Evolutionary conservation across 495 filamentous ascomycete genomes (phyloP).

Genomic region (Lichina pygmaea): DNA sequence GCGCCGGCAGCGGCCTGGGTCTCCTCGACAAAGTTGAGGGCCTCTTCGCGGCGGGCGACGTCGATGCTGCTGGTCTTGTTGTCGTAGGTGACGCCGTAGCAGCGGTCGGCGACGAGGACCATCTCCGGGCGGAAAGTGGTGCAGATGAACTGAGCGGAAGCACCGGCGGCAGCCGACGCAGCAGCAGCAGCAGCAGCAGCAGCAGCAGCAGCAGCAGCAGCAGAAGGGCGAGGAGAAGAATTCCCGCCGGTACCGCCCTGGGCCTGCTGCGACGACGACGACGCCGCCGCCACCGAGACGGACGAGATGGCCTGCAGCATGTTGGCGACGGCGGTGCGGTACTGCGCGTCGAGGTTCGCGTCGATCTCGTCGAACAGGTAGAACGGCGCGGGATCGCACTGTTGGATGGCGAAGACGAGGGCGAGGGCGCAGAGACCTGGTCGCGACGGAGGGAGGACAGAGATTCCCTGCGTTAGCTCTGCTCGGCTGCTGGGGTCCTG

Average conservation of each 20-base stretch:
- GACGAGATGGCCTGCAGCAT: constrained; percentile 55
- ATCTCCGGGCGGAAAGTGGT: constrained; percentile 98
- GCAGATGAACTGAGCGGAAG: constrained; percentile 30
- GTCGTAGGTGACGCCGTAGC: constrained; percentile 83
- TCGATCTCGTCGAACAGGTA: constrained; percentile 99
- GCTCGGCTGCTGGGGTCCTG: neutral
- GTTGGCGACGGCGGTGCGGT: constrained; percentile 75
- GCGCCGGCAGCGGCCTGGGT: neutral
- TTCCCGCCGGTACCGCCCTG: neutral
- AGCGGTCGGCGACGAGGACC: constrained; percentile 82
- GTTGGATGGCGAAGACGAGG: constrained; percentile 95
- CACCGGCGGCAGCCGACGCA: neutral
- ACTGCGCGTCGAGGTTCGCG: constrained; percentile 92
- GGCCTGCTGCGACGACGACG: neutral
- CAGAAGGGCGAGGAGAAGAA: constrained; percentile 13
- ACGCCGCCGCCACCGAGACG: constrained; percentile 4
- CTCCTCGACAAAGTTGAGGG: constrained; percentile 81
- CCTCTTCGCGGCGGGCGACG: constrained; percentile 64
- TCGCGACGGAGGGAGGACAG: neutral
- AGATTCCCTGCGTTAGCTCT: neutral
- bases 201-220: neutral
- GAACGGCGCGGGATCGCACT: constrained; percentile 89
- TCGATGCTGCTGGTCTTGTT: constrained; percentile 86
- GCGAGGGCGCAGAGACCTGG: constrained; percentile 79
- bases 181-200: constrained; percentile 14